Evolutionary conservation across 768 basidiomycete species (phyloP).

Genomic region (Kwoniella sp.): DNA sequence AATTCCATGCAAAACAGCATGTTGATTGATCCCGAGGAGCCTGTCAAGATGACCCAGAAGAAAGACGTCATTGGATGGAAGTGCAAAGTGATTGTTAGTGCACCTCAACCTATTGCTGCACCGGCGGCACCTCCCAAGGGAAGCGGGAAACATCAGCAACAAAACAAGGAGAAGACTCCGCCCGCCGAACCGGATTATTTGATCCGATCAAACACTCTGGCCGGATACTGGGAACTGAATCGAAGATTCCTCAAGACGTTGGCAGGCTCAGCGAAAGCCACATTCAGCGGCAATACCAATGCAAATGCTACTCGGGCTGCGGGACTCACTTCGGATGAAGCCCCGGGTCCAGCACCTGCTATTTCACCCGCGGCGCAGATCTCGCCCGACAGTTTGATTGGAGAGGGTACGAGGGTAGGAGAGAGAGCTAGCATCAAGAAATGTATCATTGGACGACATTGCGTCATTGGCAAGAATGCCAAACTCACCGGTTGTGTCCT

Average conservation of each 20-base stretch:
- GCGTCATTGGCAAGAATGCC: constrained; percentile 79
- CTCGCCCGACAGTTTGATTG: constrained; percentile 77
- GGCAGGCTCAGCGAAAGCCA: constrained; percentile 14
- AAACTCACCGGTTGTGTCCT: constrained; percentile 79
- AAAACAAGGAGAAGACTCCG: constrained; percentile 16
- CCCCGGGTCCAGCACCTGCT: constrained; percentile 59
- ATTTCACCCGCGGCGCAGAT: constrained; percentile 82
- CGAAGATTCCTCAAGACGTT: constrained; percentile 59
- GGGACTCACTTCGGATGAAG: constrained; percentile 13
- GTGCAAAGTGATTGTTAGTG: constrained; percentile 45
- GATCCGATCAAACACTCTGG: constrained; percentile 73
- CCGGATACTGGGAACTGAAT: constrained; percentile 77
- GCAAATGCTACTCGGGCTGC: neutral
- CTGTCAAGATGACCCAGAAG: constrained; percentile 1
- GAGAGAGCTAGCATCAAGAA: constrained; percentile 80
- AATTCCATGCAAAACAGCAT: constrained; percentile 14
- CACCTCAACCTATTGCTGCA: constrained; percentile 24
- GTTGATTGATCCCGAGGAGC: constrained; percentile 17
- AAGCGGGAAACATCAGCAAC: constrained; percentile 6
- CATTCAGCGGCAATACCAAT: neutral
- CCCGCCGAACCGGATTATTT: constrained; percentile 38
- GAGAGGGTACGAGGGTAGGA: constrained; percentile 76
- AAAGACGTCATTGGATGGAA: constrained; percentile 29
- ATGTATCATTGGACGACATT: constrained; percentile 77
- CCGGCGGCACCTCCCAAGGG: constrained; percentile 10